phyloP scores from a whole-genome alignment of 345 rosid species.

The Syzygium jambos region DNA sequence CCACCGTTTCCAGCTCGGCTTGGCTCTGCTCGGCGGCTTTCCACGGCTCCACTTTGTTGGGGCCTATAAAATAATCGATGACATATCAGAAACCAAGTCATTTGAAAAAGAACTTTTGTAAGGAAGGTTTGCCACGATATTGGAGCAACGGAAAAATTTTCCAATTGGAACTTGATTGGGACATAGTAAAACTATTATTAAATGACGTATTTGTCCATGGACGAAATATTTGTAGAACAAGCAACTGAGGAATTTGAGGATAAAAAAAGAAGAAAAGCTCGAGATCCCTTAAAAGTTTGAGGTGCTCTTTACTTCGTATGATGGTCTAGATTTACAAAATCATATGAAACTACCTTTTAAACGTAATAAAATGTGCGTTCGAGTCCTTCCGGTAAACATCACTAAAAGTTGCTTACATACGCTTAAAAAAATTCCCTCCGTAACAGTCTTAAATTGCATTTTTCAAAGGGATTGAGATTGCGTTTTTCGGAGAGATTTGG shows the following conservation, averaged over 20 bases:
- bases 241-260: constrained; percentile 21
- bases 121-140: neutral
- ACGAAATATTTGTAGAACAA: constrained; percentile 6
- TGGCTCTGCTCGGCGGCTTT: neutral
- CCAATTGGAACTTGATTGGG: neutral
- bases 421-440: neutral
- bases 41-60: neutral
- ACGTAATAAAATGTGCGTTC: neutral
- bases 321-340: neutral
- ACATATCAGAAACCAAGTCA: neutral
- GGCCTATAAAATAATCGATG: neutral
- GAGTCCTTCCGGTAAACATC: neutral
- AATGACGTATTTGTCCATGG: neutral
- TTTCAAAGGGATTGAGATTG: neutral
- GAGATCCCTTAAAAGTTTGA: neutral
- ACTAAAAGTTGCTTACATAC: neutral
- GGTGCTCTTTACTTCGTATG: neutral
- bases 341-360: neutral
- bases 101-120: neutral
- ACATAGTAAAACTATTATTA: neutral
- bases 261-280: neutral
- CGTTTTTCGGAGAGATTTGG: neutral
- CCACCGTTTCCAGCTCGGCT: neutral
- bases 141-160: neutral
- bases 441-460: neutral